Evolutionary conservation across 2,329 filamentous ascomycete genomes (phyloP).

Genomic region (Chaetomium sp.): DNA sequence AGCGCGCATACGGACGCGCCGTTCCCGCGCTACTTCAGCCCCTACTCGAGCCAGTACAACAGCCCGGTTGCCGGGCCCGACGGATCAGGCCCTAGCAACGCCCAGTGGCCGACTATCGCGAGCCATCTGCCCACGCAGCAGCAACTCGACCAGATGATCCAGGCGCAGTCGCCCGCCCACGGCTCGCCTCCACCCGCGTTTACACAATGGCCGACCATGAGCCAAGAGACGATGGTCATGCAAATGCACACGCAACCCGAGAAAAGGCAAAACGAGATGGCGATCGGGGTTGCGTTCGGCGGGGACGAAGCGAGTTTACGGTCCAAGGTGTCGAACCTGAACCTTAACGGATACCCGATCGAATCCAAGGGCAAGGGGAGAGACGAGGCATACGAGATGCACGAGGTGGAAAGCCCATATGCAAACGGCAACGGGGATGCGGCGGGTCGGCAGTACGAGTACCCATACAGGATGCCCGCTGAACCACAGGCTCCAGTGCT

Average conservation of each 20-base stretch:
- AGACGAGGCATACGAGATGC: conserved; percentile 50
- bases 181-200: conserved; percentile 16
- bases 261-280: conserved; percentile 34
- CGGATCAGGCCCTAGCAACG: conserved; percentile 34
- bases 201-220: conserved; percentile 32
- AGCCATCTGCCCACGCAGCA: conserved; percentile 31
- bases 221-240: conserved; percentile 37
- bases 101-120: conserved; percentile 30
- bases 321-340: conserved; percentile 39
- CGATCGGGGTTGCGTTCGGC: conserved; percentile 50
- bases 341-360: conserved; percentile 34
- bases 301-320: conserved; percentile 42
- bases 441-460: conserved; percentile 11
- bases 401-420: conserved; percentile 45
- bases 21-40: conserved; percentile 56
- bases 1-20: conserved; percentile 43
- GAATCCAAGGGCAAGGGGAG: conserved; percentile 46
- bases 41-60: conserved; percentile 61
- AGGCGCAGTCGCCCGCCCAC: conserved; percentile 13
- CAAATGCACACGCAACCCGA: conserved; percentile 37
- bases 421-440: conserved; percentile 33
- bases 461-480: conserved; percentile 32
- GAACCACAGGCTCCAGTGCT: conserved; percentile 46
- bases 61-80: conserved; percentile 53
- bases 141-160: conserved; percentile 35